Base-by-base conservation (phyloP, 129 eudicot species). In the Chrysanthemum lavandulifolium region DNA sequence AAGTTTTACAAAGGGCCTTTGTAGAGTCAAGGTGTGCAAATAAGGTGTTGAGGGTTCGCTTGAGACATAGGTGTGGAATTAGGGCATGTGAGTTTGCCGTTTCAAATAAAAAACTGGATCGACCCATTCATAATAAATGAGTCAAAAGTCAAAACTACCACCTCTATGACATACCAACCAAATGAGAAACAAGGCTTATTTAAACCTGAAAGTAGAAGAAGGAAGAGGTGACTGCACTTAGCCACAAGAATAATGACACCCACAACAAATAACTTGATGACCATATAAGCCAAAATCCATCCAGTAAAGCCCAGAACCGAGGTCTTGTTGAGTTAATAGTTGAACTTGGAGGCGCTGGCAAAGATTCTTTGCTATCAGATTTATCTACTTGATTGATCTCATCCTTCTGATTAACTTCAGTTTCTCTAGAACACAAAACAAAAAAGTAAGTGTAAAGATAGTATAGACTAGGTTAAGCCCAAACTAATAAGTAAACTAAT, bases 181-280 rank as follows among this genome's bases (percentile, higher is more conserved):
- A 18, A 7, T 25, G 43, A 62, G 18, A 60, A 60, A 45, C 48
- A 60, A 72, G 58, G 31, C 25, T 12, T 10, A 29, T 55, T 73
- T 76, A 21, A 48, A 92, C 98, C 95, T 93, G 98, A 71, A 93
- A 93, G 81, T 94, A 94, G 84, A 93, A 93, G 84, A 93, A 89
- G 29, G 98, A 93, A 65, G 97, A 93, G 72, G 92, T 83, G 15
- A 86, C 84, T 49, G 98, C 97, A 86, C 92, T 88, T 33, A 89
- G 85, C 97, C 96, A 93, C 60, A 94, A 79, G 80, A 89, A 90
- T 71, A 89, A 61, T 61, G 98, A 87, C 45, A 93, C 92, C 58
- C 81, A 76, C 61, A 93, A 72, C 77, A 93, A 82, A 69, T 93
- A 93, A 49, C 80, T 83, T 33, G 98, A 93, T 64, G 98, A 84